Evolutionary conservation across 768 basidiomycete species (phyloP).

Genomic region (Tylopilus balloui): DNA sequence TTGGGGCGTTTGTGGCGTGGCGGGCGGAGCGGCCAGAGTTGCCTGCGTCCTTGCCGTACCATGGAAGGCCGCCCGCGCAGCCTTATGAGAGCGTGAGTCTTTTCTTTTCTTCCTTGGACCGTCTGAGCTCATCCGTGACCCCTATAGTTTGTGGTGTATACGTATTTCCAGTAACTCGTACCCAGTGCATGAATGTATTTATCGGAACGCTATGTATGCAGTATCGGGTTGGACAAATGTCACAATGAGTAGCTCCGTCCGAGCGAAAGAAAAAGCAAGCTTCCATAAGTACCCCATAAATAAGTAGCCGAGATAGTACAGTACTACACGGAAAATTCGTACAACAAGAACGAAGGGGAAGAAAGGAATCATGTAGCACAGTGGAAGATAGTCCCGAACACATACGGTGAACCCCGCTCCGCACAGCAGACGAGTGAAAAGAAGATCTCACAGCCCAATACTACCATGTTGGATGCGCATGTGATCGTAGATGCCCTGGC

Average conservation of each 20-base stretch:
- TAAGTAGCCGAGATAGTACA: conserved; percentile 12
- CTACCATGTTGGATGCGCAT: conserved; percentile 68
- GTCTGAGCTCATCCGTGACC: neutral
- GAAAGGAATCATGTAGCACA: conserved; percentile 2
- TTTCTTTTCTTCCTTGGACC: neutral
- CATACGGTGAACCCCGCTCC: neutral
- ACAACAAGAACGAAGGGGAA: conserved; percentile 12
- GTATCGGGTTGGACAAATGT: neutral
- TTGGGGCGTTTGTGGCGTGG: conserved; percentile 40
- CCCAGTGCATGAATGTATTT: conserved; percentile 12
- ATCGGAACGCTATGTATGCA: conserved; percentile 15
- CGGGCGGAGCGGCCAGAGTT: conserved; percentile 49
- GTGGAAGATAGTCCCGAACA: neutral
- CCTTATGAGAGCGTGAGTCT: conserved; percentile 54
- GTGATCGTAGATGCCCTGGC: conserved; percentile 72
- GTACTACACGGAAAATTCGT: neutral
- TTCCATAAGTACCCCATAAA: conserved; percentile 25
- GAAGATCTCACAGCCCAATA: conserved; percentile 40
- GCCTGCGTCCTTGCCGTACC: conserved; percentile 55
- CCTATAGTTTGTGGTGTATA: conserved; percentile 39
- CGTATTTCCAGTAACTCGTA: conserved; percentile 25
- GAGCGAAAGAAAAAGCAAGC: no score
- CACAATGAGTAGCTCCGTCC: neutral
- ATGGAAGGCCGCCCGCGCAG: conserved; percentile 46
- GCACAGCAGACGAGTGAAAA: neutral